Conservation (phyloP, 2,329 filamentous ascomycete genomes). For the Polytolypa hystricis region DNA sequence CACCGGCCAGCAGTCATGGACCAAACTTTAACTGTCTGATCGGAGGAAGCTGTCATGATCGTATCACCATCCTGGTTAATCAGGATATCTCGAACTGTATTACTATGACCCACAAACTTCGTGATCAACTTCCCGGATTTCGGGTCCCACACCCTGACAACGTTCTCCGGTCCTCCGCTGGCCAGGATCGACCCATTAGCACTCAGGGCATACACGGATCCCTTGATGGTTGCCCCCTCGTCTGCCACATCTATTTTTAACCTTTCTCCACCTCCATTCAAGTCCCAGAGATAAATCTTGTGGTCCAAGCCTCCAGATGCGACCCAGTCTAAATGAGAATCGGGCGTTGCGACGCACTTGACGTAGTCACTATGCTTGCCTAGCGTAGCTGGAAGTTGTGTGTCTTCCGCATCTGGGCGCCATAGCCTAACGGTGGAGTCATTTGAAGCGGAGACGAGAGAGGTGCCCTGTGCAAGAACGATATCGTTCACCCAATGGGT, state of each 20-base stretch:
- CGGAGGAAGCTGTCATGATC: constrained; percentile 86
- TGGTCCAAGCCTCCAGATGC: constrained; percentile 89
- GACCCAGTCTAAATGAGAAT: constrained; percentile 65
- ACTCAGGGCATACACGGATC: constrained; percentile 84
- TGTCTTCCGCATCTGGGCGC: constrained; percentile 59
- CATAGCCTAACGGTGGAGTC: constrained; percentile 88
- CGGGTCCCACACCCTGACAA: constrained; percentile 84
- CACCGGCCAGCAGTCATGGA: constrained; percentile 88
- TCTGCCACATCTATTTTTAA: constrained; percentile 67
- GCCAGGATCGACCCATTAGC: constrained; percentile 72
- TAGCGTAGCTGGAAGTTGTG: constrained; percentile 59
- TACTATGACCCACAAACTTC: constrained; percentile 93
- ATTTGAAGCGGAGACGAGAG: constrained; percentile 81
- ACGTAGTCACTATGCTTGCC: constrained; percentile 94
- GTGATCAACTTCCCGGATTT: constrained; percentile 81
- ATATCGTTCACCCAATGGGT: constrained; percentile 97
- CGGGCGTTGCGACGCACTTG: constrained; percentile 78
- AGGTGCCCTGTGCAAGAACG: constrained; percentile 63
- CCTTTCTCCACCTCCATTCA: constrained; percentile 75
- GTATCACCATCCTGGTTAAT: constrained; percentile 81
- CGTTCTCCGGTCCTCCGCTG: constrained; percentile 87
- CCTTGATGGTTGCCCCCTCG: constrained; percentile 72
- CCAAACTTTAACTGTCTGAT: constrained; percentile 97
- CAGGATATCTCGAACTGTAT: constrained; percentile 83
- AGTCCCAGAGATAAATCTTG: constrained; percentile 86